Evolutionary conservation across 2,329 filamentous ascomycete species (phyloP), one percentile per base, ranked within the genome.

Genomic region (Aureobasidium uvarum): DNA sequence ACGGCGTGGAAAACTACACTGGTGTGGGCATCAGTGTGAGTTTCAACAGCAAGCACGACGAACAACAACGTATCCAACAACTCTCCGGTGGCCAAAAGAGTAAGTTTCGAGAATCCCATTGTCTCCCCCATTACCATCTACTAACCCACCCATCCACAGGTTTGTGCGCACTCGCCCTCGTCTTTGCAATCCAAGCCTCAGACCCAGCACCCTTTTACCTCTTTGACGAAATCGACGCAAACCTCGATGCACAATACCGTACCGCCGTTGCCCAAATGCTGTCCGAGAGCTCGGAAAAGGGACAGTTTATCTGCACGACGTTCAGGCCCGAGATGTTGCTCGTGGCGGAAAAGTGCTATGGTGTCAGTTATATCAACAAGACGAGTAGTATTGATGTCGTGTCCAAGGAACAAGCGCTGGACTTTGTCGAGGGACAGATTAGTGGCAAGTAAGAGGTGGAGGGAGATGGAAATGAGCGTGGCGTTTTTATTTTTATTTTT

Each of bases 131-230:
- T n/a, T n/a, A n/a, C 28, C 16, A 20, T 33, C 14, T 67, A 51
- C 68, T 36, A 52, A 59, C 7, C 11, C 66, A 23, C 20, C 20
- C 20, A 8, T 20, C 58, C 58, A 54, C 68, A 92, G 90, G 91
- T 85, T 83, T 98, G 68, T 98, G 94, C 77, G 95, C 95, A 11
- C 86, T 99, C n/a, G 96, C 95, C 51, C 86, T 99, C 60, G 96
- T 99, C 71, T 99, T 99, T 75, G 95, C 95, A n/a, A 96, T 99
- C 71, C 95, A 99, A 78, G 91, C 93, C 71, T 96, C 94, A 67
- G 95, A 99, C 76, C 95, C 94, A 11, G 96, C 94, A 51, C 95
- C 95, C 1, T 98, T 99, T 83, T 97, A 99, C 76, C 93, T 99
- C 73, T 99, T 99, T 72, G 95, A 99, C 77, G 95, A 99, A 78